Conservation (phyloP, 805 yeast species). For the Cyberlindnera euphorbiae region DNA sequence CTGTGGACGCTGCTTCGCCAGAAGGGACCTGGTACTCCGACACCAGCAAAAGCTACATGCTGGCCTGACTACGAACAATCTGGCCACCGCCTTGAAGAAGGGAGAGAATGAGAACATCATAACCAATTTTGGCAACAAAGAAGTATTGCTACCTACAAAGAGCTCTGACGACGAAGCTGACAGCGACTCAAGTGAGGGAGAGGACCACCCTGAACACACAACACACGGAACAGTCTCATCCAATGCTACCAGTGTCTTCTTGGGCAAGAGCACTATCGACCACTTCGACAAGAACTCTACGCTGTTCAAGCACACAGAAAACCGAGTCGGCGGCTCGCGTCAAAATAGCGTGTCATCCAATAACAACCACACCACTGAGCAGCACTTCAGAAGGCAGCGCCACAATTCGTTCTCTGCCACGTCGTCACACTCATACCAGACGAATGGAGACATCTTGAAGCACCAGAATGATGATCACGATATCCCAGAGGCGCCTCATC, state of each 20-base stretch:
- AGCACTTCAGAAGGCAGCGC: conserved; percentile 28
- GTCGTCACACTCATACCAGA: conserved; percentile 33
- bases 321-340: conserved; percentile 12
- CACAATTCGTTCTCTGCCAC: conserved; percentile 43
- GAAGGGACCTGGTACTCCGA: conserved; percentile 80
- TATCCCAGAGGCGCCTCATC: conserved; percentile 49
- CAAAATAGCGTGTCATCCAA: conserved; percentile 4
- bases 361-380: conserved; percentile 5
- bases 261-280: conserved; percentile 16
- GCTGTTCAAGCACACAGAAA: conserved; percentile 25
- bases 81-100: conserved; percentile 30
- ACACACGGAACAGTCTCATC: no score
- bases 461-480: conserved; percentile 3
- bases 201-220: no score
- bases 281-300: conserved; percentile 22
- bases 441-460: conserved; percentile 5
- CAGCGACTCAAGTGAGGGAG: conserved; percentile 6
- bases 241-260: conserved; percentile 1
- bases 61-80: conserved; percentile 37
- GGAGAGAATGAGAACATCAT: conserved; percentile 32
- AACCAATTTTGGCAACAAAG: conserved; percentile 35
- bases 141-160: conserved; percentile 33
- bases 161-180: conserved; percentile 7
- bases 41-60: conserved; percentile 93
- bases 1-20: conserved; percentile 93